Percentiles rank a stretch among this genome's conserved stretches.
Conservation (phyloP, 305 asterid genomes). For the Solanum hybrid region DNA sequence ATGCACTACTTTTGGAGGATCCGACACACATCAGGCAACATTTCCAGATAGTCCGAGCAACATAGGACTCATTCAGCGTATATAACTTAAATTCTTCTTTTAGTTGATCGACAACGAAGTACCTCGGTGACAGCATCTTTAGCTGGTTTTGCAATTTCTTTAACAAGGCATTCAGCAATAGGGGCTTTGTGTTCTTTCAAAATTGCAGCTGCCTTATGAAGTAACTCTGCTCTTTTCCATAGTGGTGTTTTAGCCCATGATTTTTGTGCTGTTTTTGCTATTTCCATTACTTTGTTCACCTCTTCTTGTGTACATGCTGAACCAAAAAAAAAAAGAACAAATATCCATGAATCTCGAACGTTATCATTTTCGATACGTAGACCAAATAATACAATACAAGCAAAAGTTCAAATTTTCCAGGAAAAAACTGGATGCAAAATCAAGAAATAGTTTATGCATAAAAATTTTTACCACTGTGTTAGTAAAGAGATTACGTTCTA, state of each 20-base stretch:
- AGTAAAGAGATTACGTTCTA: not conserved
- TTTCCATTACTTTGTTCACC: conserved; percentile 84
- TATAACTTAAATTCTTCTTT: not conserved
- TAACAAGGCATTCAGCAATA: conserved; percentile 81
- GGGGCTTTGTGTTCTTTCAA: conserved; percentile 86
- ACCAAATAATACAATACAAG: not conserved
- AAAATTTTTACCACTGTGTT: not conserved
- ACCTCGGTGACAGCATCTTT: conserved; percentile 94
- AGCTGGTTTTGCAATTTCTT: conserved; percentile 94
- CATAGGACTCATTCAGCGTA: not conserved
- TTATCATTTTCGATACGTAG: not conserved
- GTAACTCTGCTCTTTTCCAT: conserved; percentile 97
- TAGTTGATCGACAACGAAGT: not conserved
- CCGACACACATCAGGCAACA: fast-evolving
- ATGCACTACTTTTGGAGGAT: not conserved
- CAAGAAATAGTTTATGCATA: no score
- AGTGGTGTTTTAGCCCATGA: conserved; percentile 92
- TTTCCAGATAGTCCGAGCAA: not conserved
- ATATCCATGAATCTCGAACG: no score
- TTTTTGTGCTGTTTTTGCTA: conserved; percentile 62
- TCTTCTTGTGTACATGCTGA: conserved; percentile 93
- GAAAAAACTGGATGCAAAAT: not conserved
- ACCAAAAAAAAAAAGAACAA: not conserved
- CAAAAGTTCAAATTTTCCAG: not conserved
- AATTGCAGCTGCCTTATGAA: conserved; percentile 90